Evolutionary conservation across 805 yeast species (phyloP).

Genomic region (Yarrowia hollandica): DNA sequence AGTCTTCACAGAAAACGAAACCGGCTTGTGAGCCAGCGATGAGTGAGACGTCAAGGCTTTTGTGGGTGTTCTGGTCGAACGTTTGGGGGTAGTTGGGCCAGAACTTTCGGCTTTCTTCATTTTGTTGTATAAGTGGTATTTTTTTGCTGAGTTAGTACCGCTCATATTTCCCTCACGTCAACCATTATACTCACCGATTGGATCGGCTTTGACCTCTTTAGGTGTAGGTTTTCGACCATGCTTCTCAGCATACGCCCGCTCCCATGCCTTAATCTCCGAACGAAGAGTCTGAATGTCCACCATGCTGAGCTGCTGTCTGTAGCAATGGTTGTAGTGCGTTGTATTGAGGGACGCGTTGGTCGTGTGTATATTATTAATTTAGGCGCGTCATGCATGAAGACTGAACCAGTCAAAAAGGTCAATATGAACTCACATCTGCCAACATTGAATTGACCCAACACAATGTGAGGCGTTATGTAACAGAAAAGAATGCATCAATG

Average conservation of each 20-base stretch:
- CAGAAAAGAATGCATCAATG: too few species aligned
- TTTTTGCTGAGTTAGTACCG: conserved; percentile 3
- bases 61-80: background rate
- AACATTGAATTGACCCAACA: too few species aligned
- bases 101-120: background rate
- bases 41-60: background rate
- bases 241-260: conserved; percentile 46
- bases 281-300: conserved; percentile 39
- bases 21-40: conserved; percentile 5
- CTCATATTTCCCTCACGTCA: background rate
- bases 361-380: conserved; percentile 18
- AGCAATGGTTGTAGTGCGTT: background rate
- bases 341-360: background rate
- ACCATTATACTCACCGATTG: conserved; percentile 34
- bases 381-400: conserved; percentile 6
- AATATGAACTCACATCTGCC: too few species aligned
- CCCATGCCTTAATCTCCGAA: conserved; percentile 57
- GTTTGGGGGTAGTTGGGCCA: background rate
- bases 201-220: conserved; percentile 49
- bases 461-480: too few species aligned
- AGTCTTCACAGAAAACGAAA: conserved; percentile 1
- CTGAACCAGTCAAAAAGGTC: background rate
- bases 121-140: conserved; percentile 19
- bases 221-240: conserved; percentile 50
- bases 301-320: background rate